Base-by-base conservation (phyloP, 2,329 filamentous ascomycete species). In the Botrytis elliptica region DNA sequence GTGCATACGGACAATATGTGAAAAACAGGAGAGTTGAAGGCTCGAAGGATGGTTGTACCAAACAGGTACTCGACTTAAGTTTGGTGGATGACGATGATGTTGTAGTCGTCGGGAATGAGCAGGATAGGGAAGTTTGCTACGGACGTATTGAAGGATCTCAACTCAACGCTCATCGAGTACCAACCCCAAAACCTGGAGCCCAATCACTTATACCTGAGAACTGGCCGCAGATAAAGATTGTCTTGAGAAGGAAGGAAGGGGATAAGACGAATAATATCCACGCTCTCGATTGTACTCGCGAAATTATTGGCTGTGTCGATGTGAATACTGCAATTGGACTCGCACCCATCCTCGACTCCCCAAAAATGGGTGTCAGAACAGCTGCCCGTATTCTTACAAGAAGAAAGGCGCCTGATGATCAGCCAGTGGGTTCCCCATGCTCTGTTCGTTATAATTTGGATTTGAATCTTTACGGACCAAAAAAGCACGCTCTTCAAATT, bases 381-480 rank as follows among this genome's bases (percentile, higher is more conserved):
- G 89, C 91, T 71, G 90, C 91, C 70, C 90, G 91, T 75, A 90
- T 97, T 20, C 88, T 91, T 12, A 85, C 89, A 9, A 89, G 94
- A 62, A 88, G 86, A 60, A 92, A 89, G 79, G 84, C 85, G 67
- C 83, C 85, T 0, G 87, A 86, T n/a, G 93, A 98, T 65, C 64
- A 68, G 78, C 84, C 85, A 52, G 85, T 88, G 25, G 92, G 93
- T 52, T 84, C 88, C 72, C 81, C 85, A 0, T 88, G 88, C 4
- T 94, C 92, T 1, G 84, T 85, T 33, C 82, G 85, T 3, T 90
- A 92, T 75, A 85, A 85, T 20, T 85, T 95, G 40, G 90, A 92
- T 36, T 84, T 97, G 40, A 93, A 93, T 77, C 81, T 98, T 12
- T 98, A 96, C 79, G 94, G 93, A 0, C 91, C 92, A 10, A 86